Evolutionary conservation across 1,284 basidiomycete genomes (phyloP).

Genomic region (Ustilago crameri): DNA sequence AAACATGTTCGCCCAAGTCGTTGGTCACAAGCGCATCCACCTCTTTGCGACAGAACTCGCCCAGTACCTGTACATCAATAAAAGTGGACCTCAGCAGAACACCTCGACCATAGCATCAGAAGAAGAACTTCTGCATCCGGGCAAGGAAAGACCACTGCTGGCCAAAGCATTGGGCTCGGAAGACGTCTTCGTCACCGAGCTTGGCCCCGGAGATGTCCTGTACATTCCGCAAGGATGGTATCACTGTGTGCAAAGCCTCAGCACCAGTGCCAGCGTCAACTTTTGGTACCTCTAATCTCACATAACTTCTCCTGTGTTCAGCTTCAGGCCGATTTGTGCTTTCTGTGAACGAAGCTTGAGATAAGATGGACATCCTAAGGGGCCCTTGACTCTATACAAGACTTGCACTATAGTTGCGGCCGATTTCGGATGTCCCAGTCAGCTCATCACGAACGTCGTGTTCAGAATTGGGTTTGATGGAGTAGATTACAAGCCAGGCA

Average conservation of each 20-base stretch:
- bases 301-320: neutral
- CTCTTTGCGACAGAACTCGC: slow-evolving; percentile 40
- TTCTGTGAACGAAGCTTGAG: too few relatives aligned
- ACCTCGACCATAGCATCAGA: slow-evolving; percentile 44
- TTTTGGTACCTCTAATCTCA: slow-evolving; percentile 41
- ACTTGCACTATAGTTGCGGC: too few relatives aligned
- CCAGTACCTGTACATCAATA: slow-evolving; percentile 32
- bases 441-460: neutral
- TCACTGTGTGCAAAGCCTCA: slow-evolving; percentile 49
- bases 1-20: slow-evolving; percentile 53
- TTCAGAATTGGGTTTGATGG: neutral
- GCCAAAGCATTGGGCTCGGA: slow-evolving; percentile 24
- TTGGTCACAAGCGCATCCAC: slow-evolving; percentile 49
- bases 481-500: too few relatives aligned
- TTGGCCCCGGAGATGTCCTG: slow-evolving; percentile 46
- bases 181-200: slow-evolving; percentile 20
- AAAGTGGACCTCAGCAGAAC: slow-evolving; percentile 38
- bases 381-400: too few relatives aligned
- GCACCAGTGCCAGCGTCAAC: slow-evolving; percentile 51
- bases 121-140: slow-evolving; percentile 27
- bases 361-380: too few relatives aligned
- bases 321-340: too few relatives aligned
- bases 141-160: slow-evolving; percentile 23
- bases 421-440: neutral
- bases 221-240: slow-evolving; percentile 54